Evolutionary conservation across 192 early-diverging fungal genomes (phyloP), one percentile per base, ranked within the genome.

Genomic region (Obelidium mucronatum): DNA sequence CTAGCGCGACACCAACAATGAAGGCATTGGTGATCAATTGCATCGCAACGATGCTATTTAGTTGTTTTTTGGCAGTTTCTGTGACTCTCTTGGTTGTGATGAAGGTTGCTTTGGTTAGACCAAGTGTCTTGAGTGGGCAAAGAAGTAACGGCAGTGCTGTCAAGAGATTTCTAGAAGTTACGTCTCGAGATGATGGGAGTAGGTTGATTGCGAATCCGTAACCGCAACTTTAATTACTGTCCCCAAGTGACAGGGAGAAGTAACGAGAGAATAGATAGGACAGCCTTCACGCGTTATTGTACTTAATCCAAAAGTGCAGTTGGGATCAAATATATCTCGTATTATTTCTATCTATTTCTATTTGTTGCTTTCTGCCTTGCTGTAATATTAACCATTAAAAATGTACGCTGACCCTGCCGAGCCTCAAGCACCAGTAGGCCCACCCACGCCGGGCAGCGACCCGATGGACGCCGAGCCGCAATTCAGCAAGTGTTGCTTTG

Each of bases 401-500:
- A 51, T 51, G 48, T n/a, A n/a, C n/a, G n/a, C n/a, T n/a, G 48
- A 51, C 48, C 48, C 22, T 31, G 55, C 55, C 8, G 8, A 22
- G 8, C 55, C 55, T 5, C 24, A 22, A 58, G 55, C 6, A 26
- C 55, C 8, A 31, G 24, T 6, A 31, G 55, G 55, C 55, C 55
- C 55, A 31, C 55, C 24, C 34, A 64, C 61, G 37, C 61, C 61
- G 6, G 61, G 24, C 34, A 64, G 37, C 61, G 61, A 64, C 24
- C 61, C 28, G 6, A 64, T 64, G 61, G 61, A 64, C 17, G 35
- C 61, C 28, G 61, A 64, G 35, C 31, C 61, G 56, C 56, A 24
- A 30, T n/a, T 6, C 56, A 31, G 56, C 56, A 59, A 22, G 26
- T 30, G 8, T 33, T 2, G 4, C 34, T 33, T 6, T 36, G 31